phyloP scores from a whole-genome alignment of 2,329 filamentous ascomycete species.

The Leptodontidium sp. region DNA sequence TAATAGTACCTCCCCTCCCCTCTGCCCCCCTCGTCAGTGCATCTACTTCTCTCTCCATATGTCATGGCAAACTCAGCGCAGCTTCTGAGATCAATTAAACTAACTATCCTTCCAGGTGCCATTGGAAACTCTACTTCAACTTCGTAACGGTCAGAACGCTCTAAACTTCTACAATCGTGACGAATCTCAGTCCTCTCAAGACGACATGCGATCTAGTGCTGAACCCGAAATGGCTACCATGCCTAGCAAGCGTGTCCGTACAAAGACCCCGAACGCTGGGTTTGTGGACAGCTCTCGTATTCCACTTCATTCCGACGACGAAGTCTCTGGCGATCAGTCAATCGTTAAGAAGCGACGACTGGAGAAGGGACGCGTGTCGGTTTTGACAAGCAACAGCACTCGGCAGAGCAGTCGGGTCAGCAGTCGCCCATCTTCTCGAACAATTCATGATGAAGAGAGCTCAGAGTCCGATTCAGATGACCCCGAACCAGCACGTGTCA shows the following conservation, averaged over 20 bases:
- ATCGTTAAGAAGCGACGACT: constrained; percentile 39
- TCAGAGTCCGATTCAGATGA: constrained; percentile 31
- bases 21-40: not conserved
- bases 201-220: constrained; percentile 26
- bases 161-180: constrained; percentile 51
- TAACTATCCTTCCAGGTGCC: constrained; percentile 49
- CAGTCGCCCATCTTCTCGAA: constrained; percentile 30
- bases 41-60: not conserved
- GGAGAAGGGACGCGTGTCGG: constrained; percentile 33
- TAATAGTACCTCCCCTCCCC: not conserved
- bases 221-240: constrained; percentile 31
- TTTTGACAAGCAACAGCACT: constrained; percentile 31
- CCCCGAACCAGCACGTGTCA: constrained; percentile 19
- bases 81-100: not conserved
- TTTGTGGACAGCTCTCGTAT: constrained; percentile 36
- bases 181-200: constrained; percentile 27
- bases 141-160: constrained; percentile 56
- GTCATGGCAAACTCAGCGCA: not conserved
- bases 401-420: constrained; percentile 34
- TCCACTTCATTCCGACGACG: constrained; percentile 37
- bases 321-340: constrained; percentile 25
- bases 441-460: constrained; percentile 26
- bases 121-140: constrained; percentile 53
- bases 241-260: constrained; percentile 39
- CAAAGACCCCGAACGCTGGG: constrained; percentile 26